phyloP scores from a whole-genome alignment of 2,329 filamentous ascomycete species.

The Fusarium virguliforme region DNA sequence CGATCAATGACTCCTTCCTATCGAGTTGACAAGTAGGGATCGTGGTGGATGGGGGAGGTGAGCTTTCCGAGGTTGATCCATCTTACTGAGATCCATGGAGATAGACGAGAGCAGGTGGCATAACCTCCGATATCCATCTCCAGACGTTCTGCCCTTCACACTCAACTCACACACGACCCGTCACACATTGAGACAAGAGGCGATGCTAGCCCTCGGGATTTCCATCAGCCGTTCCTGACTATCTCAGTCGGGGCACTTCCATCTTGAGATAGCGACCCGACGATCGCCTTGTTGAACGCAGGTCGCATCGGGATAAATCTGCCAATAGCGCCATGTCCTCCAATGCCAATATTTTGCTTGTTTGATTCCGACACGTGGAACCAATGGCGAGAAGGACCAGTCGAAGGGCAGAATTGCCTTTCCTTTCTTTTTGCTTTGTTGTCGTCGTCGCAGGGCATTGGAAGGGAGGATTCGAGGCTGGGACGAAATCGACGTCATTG shows the following conservation, averaged over 20 bases:
- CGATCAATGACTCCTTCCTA: slow-evolving; percentile 21
- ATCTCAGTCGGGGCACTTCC: slow-evolving; percentile 40
- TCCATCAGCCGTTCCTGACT: slow-evolving; percentile 49
- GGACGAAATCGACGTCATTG: slow-evolving; percentile 46
- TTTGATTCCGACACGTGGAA: slow-evolving; percentile 31
- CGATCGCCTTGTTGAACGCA: slow-evolving; percentile 44
- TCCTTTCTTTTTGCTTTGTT: slow-evolving; percentile 9
- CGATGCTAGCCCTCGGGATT: slow-evolving; percentile 37
- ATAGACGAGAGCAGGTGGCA: neutral
- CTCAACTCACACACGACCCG: slow-evolving; percentile 4
- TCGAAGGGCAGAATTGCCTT: slow-evolving; percentile 13
- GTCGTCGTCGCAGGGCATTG: slow-evolving; percentile 1
- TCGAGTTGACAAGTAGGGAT: slow-evolving; percentile 15
- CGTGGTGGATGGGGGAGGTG: slow-evolving; percentile 13
- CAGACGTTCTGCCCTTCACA: neutral
- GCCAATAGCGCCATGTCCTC: slow-evolving; percentile 43
- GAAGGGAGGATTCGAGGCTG: slow-evolving; percentile 21
- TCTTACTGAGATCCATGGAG: neutral
- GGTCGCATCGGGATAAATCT: slow-evolving; percentile 42
- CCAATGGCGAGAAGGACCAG: slow-evolving; percentile 20
- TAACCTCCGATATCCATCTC: neutral
- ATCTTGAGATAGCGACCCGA: slow-evolving; percentile 44
- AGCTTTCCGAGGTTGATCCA: neutral
- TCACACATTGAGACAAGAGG: slow-evolving; percentile 12
- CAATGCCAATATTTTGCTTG: slow-evolving; percentile 33